Base-by-base conservation (phyloP, 2,329 filamentous ascomycete genomes). In the Curvularia hawaiiensis region DNA sequence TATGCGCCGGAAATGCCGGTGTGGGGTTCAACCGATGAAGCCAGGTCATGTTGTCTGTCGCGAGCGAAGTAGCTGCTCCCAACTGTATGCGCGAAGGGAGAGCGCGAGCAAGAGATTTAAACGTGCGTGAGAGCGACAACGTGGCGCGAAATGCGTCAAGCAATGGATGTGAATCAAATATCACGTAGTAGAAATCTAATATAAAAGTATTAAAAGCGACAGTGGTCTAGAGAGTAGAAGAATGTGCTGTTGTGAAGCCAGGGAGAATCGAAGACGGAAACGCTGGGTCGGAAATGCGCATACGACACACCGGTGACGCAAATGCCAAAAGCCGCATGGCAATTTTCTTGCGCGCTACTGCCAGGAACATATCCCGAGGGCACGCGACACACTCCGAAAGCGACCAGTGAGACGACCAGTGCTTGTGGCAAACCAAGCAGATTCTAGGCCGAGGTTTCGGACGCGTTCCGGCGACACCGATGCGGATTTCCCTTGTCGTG, bases 1-100 rank as follows among this genome's bases (percentile, higher is more conserved):
- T 88, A 71, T 92, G 94, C 4, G 86, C 79, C 4, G 91, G 89
- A 56, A 96, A 92, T 1, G 82, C 76, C 1, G 91, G 91, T 4
- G 92, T 79, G 0, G 89, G 89, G 68, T 84, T 91, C 65, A 90
- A 76, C 39, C 69, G 72, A 38, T 75, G 73, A 43, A 82, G 70
- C 66, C 75, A 77, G 24, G 75, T 74, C 77, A 81, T 80, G 16
- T 62, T 61, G 47, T 55, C 54, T 28, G 59, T 46, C 22, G 56
- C 50, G 20, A 56, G 35, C 12, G 63, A 38, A 39, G 44, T 59
- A n/a, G 54, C 41, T 41, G 50, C 58, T 28, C 59, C 56, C 20
- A 51, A 31, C 39, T 63, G 50, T 40, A 61, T 48, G 35, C 56
- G 58, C 38, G 56, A 54, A 16, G 67, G 58, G 2, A 65, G 46